Percentiles rank a stretch among this genome's conserved stretches.
Evolutionary conservation across 805 yeast genomes (phyloP).

Genomic region (Candida wancherniae): DNA sequence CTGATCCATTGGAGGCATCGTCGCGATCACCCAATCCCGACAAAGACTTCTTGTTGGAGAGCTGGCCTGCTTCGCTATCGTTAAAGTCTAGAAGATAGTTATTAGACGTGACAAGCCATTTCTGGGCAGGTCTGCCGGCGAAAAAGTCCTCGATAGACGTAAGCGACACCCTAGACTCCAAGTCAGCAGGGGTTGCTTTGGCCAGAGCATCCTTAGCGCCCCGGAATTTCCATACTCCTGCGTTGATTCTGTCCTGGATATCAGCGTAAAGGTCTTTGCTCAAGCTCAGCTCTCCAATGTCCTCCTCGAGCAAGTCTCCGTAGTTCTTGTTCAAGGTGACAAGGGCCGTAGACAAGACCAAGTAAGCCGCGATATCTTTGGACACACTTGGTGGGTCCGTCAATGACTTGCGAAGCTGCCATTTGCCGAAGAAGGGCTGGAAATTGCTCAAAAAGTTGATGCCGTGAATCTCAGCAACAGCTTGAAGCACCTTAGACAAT

Average conservation of each 20-base stretch:
- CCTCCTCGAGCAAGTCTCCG: constrained; percentile 18
- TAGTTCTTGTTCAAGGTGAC: constrained; percentile 28
- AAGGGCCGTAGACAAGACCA: constrained; percentile 23
- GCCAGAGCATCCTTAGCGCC: not conserved
- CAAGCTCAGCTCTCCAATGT: constrained; percentile 19
- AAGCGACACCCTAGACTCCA: constrained; percentile 1
- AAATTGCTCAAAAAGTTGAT: constrained; percentile 44
- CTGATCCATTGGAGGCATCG: constrained; percentile 2
- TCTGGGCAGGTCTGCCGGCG: constrained; percentile 22
- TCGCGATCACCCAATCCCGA: not conserved
- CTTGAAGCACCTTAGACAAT: constrained; percentile 20
- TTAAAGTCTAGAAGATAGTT: constrained; percentile 15
- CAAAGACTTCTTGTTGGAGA: not conserved
- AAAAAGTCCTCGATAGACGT: constrained; percentile 23
- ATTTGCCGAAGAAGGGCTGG: constrained; percentile 42
- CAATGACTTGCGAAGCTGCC: constrained; percentile 29
- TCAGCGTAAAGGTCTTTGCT: constrained; percentile 17
- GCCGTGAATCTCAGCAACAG: constrained; percentile 35
- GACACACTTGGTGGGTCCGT: constrained; percentile 9
- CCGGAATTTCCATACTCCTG: too few species aligned
- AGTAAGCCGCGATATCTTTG: constrained; percentile 32
- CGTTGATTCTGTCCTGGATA: constrained; percentile 20
- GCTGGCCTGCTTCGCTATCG: constrained; percentile 2
- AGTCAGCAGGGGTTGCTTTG: not conserved
- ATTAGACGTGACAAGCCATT: constrained; percentile 30